Percentiles rank a stretch among this genome's conserved stretches.
Conservation (phyloP, 345 rosid genomes). For the Boechera stricta region DNA sequence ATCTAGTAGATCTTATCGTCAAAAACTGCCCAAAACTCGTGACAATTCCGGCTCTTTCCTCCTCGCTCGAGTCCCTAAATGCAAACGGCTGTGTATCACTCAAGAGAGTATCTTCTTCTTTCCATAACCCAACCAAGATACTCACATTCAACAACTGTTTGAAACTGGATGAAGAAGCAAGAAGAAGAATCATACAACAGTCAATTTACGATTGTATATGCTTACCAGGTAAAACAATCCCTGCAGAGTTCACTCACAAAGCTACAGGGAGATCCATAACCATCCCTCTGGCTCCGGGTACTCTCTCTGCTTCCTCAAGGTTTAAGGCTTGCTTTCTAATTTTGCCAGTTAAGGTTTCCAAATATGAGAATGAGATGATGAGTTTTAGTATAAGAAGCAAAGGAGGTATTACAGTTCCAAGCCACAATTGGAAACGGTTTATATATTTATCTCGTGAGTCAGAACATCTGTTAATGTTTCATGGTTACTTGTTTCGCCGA, state of each 20-base stretch:
- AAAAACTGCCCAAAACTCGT: background rate
- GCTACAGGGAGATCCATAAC: background rate
- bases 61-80: background rate
- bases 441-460: background rate
- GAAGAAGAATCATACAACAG: slow-evolving; percentile 15
- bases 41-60: slow-evolving; percentile 1
- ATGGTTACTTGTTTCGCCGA: background rate
- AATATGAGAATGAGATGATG: fast-evolving
- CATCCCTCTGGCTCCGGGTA: background rate
- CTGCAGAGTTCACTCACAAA: slow-evolving; percentile 8
- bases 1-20: background rate
- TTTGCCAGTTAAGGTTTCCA: background rate
- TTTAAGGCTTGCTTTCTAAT: slow-evolving; percentile 13
- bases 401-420: background rate
- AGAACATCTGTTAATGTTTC: slow-evolving; percentile 17
- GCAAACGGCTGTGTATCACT: slow-evolving; percentile 18
- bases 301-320: slow-evolving; percentile 18
- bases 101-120: background rate
- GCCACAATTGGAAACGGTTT: no score
- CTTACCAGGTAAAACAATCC: slow-evolving; percentile 19
- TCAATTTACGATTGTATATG: background rate
- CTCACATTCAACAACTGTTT: slow-evolving; percentile 26
- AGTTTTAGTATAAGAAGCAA: background rate
- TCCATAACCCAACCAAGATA: background rate
- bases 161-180: slow-evolving; percentile 16